Conservation (phyloP, 2,329 filamentous ascomycete species). For the Bipolaris gigantea region DNA sequence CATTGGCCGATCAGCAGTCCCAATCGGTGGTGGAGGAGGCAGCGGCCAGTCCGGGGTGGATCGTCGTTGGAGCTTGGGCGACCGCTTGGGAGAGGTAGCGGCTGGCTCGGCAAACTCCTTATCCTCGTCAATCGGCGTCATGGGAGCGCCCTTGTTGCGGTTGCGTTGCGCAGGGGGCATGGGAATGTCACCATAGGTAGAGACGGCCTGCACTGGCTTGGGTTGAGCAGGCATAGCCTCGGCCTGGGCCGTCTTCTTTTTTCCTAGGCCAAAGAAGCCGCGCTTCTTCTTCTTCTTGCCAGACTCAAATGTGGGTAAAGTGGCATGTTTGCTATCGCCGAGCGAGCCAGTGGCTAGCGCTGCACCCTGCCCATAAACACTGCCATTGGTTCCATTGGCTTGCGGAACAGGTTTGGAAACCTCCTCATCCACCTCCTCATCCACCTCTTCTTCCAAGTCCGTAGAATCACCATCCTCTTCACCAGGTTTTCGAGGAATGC, state of each 20-base stretch:
- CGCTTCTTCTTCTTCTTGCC: conserved; percentile 47
- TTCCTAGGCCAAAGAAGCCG: conserved; percentile 58
- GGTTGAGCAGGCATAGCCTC: conserved; percentile 38
- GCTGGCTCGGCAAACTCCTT: conserved; percentile 27
- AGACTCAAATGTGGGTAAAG: conserved; percentile 27
- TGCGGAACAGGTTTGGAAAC: conserved; percentile 22
- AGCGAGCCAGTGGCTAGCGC: conserved; percentile 45
- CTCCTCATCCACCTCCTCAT: conserved; percentile 24
- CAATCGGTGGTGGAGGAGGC: conserved; percentile 40
- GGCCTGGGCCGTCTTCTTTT: conserved; percentile 57
- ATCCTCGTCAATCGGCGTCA: conserved; percentile 43
- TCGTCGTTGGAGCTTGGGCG: conserved; percentile 54
- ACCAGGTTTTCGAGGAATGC: conserved; percentile 59
- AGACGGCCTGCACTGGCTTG: conserved; percentile 34
- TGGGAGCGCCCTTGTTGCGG: conserved; percentile 26
- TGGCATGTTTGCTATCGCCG: conserved; percentile 43
- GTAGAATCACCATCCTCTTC: conserved; percentile 61
- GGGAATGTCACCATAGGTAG: conserved; percentile 28
- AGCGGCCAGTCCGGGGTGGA: conserved; percentile 56
- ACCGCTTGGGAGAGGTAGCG: conserved; percentile 24
- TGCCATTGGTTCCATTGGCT: conserved; percentile 19
- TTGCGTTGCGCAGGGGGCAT: conserved; percentile 34
- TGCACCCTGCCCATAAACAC: conserved; percentile 28
- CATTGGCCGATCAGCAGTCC: conserved; percentile 31
- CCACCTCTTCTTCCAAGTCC: conserved; percentile 51